Percentiles rank a stretch among this genome's conserved stretches.
Evolutionary conservation across 306 rosid genomes (phyloP).

Genomic region (Quercus cerris): DNA sequence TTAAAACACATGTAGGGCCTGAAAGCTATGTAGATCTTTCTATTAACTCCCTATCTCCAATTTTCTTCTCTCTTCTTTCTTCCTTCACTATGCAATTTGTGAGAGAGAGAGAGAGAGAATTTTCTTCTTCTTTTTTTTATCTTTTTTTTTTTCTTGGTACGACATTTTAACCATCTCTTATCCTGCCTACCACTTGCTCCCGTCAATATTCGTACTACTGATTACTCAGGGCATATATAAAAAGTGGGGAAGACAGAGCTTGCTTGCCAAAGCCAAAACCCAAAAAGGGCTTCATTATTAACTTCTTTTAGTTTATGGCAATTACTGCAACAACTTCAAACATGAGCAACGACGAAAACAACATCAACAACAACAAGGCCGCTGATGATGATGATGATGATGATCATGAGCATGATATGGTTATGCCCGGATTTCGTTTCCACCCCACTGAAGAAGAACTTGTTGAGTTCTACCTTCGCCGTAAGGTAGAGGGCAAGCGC

Average conservation of each 20-base stretch:
- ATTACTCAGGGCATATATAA: constrained; percentile 18
- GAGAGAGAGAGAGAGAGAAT: no score
- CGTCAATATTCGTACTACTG: constrained; percentile 19
- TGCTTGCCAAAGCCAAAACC: constrained; percentile 6
- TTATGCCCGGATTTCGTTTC: constrained; percentile 97
- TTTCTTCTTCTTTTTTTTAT: background rate
- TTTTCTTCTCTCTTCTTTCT: constrained; percentile 7
- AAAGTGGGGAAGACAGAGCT: background rate
- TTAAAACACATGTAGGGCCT: constrained; percentile 67
- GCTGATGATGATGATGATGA: constrained; percentile 32
- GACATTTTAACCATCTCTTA: constrained; percentile 35
- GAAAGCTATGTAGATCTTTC: constrained; percentile 80
- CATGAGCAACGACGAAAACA: constrained; percentile 49
- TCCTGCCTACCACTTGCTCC: constrained; percentile 29
- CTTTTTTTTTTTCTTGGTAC: background rate
- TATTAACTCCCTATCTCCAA: constrained; percentile 34
- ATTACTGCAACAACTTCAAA: constrained; percentile 47
- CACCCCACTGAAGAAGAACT: constrained; percentile 98
- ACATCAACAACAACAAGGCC: background rate
- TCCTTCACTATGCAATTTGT: no score
- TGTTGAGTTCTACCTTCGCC: constrained; percentile 99
- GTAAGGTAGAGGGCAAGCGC: constrained; percentile 99
- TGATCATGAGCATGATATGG: constrained; percentile 85
- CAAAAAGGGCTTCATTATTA: constrained; percentile 2
- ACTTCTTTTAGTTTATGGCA: constrained; percentile 53